Evolutionary conservation across 805 yeast genomes (phyloP).

Genomic region (Candida michaelii): DNA sequence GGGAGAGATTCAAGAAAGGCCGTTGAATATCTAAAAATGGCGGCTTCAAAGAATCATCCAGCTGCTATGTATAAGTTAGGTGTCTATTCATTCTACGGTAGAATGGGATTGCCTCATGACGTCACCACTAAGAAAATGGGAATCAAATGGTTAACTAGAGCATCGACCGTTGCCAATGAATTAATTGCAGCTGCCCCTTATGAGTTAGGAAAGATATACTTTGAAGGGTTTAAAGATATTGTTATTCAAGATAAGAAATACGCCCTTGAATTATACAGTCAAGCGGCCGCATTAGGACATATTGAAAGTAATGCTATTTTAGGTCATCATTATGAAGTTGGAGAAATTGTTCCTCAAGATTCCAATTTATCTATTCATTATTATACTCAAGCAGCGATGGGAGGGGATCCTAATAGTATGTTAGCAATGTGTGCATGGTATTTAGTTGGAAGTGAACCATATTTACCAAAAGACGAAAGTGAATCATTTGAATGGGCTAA

Average conservation of each 20-base stretch:
- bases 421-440: constrained; percentile 97
- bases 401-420: constrained; percentile 89
- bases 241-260: constrained; percentile 80
- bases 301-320: constrained; percentile 74
- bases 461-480: constrained; percentile 68
- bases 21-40: constrained; percentile 75
- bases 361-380: constrained; percentile 85
- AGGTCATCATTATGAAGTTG: constrained; percentile 84
- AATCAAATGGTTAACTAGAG: constrained; percentile 88
- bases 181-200: constrained; percentile 91
- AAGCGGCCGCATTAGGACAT: constrained; percentile 87
- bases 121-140: constrained; percentile 78
- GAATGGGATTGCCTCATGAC: constrained; percentile 76
- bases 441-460: constrained; percentile 85
- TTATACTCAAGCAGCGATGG: constrained; percentile 85
- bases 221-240: constrained; percentile 81
- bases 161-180: constrained; percentile 80
- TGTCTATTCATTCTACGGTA: constrained; percentile 75
- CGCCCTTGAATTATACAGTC: constrained; percentile 81
- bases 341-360: constrained; percentile 73
- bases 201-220: constrained; percentile 83
- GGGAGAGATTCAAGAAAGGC: constrained; percentile 86
- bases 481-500: constrained; percentile 96
- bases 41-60: constrained; percentile 89
- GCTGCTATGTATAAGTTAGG: constrained; percentile 97